Base-by-base conservation (phyloP, 768 basidiomycete genomes). In the Collybiopsis confluens region DNA sequence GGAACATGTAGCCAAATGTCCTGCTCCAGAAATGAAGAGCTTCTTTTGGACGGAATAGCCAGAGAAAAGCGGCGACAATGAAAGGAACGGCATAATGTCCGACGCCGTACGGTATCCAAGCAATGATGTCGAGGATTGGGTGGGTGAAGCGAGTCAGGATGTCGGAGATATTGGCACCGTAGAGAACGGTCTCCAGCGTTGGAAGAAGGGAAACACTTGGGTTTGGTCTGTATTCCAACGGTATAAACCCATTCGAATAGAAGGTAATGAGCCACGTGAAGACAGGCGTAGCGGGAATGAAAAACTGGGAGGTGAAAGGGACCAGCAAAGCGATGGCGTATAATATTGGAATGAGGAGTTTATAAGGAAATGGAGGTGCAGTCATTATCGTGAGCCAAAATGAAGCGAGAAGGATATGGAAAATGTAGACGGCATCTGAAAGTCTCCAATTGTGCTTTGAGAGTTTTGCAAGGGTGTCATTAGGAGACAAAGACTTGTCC, bases 31-130 rank as follows among this genome's bases (percentile, higher is more conserved):
- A 82, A 63, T 88, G 88, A 8, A 98, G 81, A 0, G 82, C 81
- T 41, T 86, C 82, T 54, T 86, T 86, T 2, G 87, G 79, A 16
- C 91, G 86, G 73, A 97, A 94, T 35, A 96, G 81, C 91, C 93
- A 98, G 2, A 96, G 66, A 62, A 91, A 77, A 30, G 86, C 78
- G 26, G 90, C 92, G 45, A 98, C 82, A 56, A 96, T 71, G 68
- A 97, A 89, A 0, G 97, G 97, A 55, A 89, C 67, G 41, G 76
- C 76, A 69, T 96, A 99, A 69, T 99, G 97, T 16, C 85, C 75
- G 44, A 98, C 81, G n/a, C 97, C 97, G 62, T 99, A 99, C 0
- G 97, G 95, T 1, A 98, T 65, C 97, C 96, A 98, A 0, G 96
- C 95, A 40, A 97, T 63, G 62, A 98, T 81, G 67, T 98, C 96